phyloP scores from a whole-genome alignment of 176 grass and related monocot genomes.

The Chrysopogon serrulatus region DNA sequence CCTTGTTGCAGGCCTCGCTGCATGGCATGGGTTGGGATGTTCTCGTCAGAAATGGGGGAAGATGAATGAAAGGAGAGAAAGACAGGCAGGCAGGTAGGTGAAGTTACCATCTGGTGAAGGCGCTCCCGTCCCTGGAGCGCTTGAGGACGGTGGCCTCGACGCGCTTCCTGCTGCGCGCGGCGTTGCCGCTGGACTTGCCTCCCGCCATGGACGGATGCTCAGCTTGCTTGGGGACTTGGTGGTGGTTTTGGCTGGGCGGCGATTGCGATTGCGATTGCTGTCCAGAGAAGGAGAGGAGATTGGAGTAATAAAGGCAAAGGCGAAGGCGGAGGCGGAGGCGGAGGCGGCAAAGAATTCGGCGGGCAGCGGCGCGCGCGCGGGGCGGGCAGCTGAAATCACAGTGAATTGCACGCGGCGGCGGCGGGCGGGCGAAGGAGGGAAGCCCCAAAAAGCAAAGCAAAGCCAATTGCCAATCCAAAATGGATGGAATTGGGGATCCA shows the following conservation, averaged over 20 bases:
- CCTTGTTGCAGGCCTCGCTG: constrained; percentile 87
- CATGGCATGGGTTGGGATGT: neutral
- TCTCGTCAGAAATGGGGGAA: neutral
- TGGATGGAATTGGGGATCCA: too few relatives aligned
- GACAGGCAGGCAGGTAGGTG: too few relatives aligned
- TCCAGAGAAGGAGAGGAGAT: neutral
- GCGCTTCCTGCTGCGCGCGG: constrained; percentile 52
- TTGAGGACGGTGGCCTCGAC: constrained; percentile 72
- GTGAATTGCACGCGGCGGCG: neutral
- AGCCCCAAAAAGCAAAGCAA: neutral
- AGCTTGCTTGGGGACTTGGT: neutral
- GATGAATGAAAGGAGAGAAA: too few relatives aligned
- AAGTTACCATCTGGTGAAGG: constrained; percentile 71
- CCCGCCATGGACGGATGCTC: constrained; percentile 35
- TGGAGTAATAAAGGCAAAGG: neutral
- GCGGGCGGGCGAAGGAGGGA: neutral
- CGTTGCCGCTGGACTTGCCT: constrained; percentile 27
- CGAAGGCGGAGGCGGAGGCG: too few relatives aligned
- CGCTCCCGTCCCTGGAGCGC: constrained; percentile 85
- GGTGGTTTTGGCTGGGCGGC: neutral
- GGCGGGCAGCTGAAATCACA: too few relatives aligned
- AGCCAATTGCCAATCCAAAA: too few relatives aligned
- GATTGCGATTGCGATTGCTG: neutral
- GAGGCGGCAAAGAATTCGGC: neutral
- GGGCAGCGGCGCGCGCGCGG: neutral